Evolutionary conservation across 2,329 filamentous ascomycete species (phyloP).

Genomic region (Ceratocystis cacaofunesta): DNA sequence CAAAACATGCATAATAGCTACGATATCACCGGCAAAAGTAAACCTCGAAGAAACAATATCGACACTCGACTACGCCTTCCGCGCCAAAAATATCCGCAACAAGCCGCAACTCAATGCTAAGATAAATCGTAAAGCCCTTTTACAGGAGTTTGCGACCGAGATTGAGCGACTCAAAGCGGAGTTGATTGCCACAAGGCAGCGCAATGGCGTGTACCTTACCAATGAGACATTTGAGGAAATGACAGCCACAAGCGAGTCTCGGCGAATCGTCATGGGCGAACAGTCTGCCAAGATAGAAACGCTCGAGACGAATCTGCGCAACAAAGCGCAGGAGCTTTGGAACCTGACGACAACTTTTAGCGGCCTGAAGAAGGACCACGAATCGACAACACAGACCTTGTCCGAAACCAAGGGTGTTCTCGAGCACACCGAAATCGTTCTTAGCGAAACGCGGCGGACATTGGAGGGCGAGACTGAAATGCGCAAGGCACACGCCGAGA

Average conservation of each 20-base stretch:
- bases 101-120: constrained; percentile 90
- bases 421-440: constrained; percentile 73
- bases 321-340: constrained; percentile 88
- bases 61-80: constrained; percentile 91
- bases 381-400: constrained; percentile 54
- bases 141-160: constrained; percentile 78
- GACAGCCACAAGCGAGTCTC: constrained; percentile 79
- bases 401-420: constrained; percentile 69
- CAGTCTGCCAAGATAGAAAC: constrained; percentile 85
- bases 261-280: constrained; percentile 80
- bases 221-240: constrained; percentile 84
- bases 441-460: constrained; percentile 59
- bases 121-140: constrained; percentile 81
- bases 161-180: constrained; percentile 93
- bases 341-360: constrained; percentile 76
- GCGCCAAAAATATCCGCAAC: constrained; percentile 96
- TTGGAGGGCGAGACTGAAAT: constrained; percentile 67
- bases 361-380: constrained; percentile 76
- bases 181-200: constrained; percentile 77
- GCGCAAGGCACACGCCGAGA: constrained; percentile 71
- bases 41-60: constrained; percentile 98
- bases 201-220: constrained; percentile 88
- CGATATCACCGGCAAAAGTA: constrained; percentile 82
- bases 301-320: constrained; percentile 75
- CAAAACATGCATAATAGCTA: constrained; percentile 98